Conservation (phyloP, 1,284 basidiomycete species). For the Melampsora americana region DNA sequence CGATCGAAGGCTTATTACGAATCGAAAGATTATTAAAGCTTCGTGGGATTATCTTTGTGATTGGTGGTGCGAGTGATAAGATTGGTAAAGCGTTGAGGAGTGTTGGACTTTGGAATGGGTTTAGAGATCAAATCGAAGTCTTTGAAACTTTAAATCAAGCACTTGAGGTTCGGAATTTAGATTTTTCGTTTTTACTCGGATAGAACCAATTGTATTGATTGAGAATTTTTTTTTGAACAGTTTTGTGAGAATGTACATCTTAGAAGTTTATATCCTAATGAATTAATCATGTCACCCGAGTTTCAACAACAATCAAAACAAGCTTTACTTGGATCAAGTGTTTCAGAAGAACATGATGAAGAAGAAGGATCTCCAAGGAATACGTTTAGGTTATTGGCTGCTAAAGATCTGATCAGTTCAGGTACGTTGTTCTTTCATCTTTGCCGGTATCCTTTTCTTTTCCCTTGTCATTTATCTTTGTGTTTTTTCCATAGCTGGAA, state of each 20-base stretch:
- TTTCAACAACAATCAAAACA: too few species aligned
- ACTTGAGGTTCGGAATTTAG: slow-evolving; percentile 65
- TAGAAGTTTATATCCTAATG: slow-evolving; percentile 53
- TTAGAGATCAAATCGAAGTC: slow-evolving; percentile 67
- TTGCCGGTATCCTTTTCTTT: too few species aligned
- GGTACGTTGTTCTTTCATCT: too few species aligned
- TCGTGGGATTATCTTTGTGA: slow-evolving; percentile 75
- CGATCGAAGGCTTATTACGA: slow-evolving; percentile 90
- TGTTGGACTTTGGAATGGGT: slow-evolving; percentile 69
- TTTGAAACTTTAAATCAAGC: slow-evolving; percentile 84
- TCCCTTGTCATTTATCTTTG: neutral
- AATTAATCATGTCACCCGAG: slow-evolving; percentile 21
- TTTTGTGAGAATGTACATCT: slow-evolving; percentile 55
- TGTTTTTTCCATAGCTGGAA: neutral
- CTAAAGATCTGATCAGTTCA: too few species aligned
- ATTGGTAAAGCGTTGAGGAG: slow-evolving; percentile 69
- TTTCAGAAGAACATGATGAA: too few species aligned
- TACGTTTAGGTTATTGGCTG: too few species aligned
- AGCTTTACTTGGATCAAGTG: too few species aligned
- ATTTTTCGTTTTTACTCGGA: too few species aligned
- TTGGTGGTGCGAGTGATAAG: slow-evolving; percentile 68
- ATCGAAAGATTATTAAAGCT: slow-evolving; percentile 76
- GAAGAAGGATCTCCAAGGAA: too few species aligned
- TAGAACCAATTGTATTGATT: neutral
- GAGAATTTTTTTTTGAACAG: neutral